These are phyloP conservation scores for Spathaspora sp. DNA, from an alignment of 805 yeast genomes.

Conservation along the genomic window DNA sequence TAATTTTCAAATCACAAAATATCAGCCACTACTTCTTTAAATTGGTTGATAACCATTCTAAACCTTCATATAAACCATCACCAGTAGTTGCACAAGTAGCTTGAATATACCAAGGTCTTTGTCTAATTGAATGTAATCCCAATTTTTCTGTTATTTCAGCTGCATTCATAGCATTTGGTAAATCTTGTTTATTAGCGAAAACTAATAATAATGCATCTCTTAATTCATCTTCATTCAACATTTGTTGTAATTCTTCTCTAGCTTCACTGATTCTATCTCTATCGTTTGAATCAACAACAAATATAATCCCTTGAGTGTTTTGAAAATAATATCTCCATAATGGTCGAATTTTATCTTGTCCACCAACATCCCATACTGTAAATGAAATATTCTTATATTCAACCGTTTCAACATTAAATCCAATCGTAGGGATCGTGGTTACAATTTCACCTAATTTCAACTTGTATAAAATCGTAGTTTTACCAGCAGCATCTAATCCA, in stretches of 20 bases:
- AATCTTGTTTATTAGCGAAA: slow-evolving; percentile 42
- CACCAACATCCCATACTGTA: slow-evolving; percentile 45
- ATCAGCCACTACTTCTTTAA: slow-evolving; percentile 15
- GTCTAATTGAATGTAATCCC: slow-evolving; percentile 41
- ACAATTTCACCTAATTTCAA: slow-evolving; percentile 41
- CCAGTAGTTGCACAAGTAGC: slow-evolving; percentile 42
- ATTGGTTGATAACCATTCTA: slow-evolving; percentile 35
- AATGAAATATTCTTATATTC: slow-evolving; percentile 41
- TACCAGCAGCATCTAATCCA: slow-evolving; percentile 43
- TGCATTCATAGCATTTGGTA: slow-evolving; percentile 44
- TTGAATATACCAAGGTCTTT: slow-evolving; percentile 43
- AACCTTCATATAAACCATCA: slow-evolving; percentile 35
- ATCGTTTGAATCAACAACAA: slow-evolving; percentile 41
- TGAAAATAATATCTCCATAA: slow-evolving; percentile 44
- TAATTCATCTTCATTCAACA: slow-evolving; percentile 43
- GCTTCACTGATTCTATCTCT: slow-evolving; percentile 43
- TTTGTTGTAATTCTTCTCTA: slow-evolving; percentile 41
- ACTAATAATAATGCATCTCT: slow-evolving; percentile 39
- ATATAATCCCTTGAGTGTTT: slow-evolving; percentile 41
- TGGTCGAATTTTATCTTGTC: slow-evolving; percentile 42
- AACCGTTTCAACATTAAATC: slow-evolving; percentile 42
- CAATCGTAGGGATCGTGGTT: slow-evolving; percentile 42
- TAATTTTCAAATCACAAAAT: not conserved
- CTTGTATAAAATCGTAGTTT: slow-evolving; percentile 40
- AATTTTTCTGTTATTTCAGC: slow-evolving; percentile 42